Evolutionary conservation across 768 basidiomycete genomes (phyloP).

Genomic region (Erythrobasidium yunnanense): DNA sequence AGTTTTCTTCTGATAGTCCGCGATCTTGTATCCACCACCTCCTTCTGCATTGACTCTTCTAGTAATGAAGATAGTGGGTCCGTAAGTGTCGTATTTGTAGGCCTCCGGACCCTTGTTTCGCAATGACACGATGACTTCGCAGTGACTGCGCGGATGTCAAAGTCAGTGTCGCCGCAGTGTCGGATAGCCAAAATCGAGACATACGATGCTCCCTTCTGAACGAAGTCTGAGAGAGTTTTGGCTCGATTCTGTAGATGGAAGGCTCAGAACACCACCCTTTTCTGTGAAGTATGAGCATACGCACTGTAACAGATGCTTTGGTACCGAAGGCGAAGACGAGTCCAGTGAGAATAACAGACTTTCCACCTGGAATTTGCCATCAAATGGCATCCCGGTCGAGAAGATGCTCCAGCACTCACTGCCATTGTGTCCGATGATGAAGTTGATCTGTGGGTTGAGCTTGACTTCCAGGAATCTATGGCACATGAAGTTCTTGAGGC

Average conservation of each 20-base stretch:
- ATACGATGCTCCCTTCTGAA: neutral
- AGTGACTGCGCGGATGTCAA: slow-evolving; percentile 51
- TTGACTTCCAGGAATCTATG: slow-evolving; percentile 52
- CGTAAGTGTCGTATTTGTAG: slow-evolving; percentile 72
- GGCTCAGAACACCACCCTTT: slow-evolving; percentile 55
- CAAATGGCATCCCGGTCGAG: neutral
- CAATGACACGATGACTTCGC: slow-evolving; percentile 67
- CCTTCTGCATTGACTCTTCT: slow-evolving; percentile 65
- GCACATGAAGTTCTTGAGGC: slow-evolving; percentile 82
- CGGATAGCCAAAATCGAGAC: too few relatives aligned
- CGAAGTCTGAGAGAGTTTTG: slow-evolving; percentile 29
- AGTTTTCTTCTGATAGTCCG: slow-evolving; percentile 51
- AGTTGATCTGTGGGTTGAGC: slow-evolving; percentile 45
- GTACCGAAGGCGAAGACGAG: slow-evolving; percentile 88
- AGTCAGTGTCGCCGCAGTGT: too few relatives aligned
- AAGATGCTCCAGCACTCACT: slow-evolving; percentile 24
- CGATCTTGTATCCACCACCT: slow-evolving; percentile 69
- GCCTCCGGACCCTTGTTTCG: slow-evolving; percentile 89
- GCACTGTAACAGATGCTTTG: slow-evolving; percentile 80
- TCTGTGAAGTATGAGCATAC: slow-evolving; percentile 76
- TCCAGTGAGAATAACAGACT: slow-evolving; percentile 58
- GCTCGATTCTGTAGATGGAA: slow-evolving; percentile 33
- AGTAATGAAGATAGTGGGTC: slow-evolving; percentile 70
- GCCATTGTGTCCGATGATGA: slow-evolving; percentile 64
- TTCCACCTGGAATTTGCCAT: slow-evolving; percentile 56